phyloP scores from a whole-genome alignment of 2,329 filamentous ascomycete genomes.

The Onygenales sp. region DNA sequence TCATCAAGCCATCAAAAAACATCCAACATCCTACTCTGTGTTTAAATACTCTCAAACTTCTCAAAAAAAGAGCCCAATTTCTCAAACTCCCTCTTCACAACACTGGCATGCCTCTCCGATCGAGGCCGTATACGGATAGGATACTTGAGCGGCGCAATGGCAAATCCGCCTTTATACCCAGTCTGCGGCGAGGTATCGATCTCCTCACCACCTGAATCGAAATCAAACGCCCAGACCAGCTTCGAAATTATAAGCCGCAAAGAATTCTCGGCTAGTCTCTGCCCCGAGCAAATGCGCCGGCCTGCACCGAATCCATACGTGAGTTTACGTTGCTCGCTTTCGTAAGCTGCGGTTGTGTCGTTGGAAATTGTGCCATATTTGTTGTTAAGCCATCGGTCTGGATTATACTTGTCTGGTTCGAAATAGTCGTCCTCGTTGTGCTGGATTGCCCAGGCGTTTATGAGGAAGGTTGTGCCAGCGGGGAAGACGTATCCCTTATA shows the following conservation, averaged over 20 bases:
- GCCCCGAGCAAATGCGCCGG: conserved; percentile 8
- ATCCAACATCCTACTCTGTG: background rate
- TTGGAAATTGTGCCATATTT: background rate
- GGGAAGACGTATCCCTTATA: conserved; percentile 16
- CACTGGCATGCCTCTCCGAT: conserved; percentile 4
- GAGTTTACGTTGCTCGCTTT: background rate
- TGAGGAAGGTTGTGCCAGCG: conserved; percentile 13
- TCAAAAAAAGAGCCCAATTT: conserved; percentile 1
- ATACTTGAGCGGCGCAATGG: conserved; percentile 6
- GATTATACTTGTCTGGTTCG: conserved; percentile 14
- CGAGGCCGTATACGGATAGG: conserved; percentile 3
- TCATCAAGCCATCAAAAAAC: background rate
- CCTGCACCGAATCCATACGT: conserved; percentile 6
- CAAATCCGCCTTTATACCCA: background rate
- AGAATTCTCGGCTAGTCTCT: conserved; percentile 7
- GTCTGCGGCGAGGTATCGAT: background rate
- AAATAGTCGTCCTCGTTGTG: conserved; percentile 12
- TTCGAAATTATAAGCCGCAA: conserved; percentile 9
- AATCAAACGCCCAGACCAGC: conserved; percentile 9
- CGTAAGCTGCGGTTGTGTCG: background rate
- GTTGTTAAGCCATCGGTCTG: conserved; percentile 17
- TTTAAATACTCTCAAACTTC: background rate
- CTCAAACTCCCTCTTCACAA: conserved; percentile 5
- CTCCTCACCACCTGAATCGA: background rate
- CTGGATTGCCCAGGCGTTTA: conserved; percentile 15